phyloP scores from a whole-genome alignment of 1,284 basidiomycete species.

The Chiua sp. region DNA sequence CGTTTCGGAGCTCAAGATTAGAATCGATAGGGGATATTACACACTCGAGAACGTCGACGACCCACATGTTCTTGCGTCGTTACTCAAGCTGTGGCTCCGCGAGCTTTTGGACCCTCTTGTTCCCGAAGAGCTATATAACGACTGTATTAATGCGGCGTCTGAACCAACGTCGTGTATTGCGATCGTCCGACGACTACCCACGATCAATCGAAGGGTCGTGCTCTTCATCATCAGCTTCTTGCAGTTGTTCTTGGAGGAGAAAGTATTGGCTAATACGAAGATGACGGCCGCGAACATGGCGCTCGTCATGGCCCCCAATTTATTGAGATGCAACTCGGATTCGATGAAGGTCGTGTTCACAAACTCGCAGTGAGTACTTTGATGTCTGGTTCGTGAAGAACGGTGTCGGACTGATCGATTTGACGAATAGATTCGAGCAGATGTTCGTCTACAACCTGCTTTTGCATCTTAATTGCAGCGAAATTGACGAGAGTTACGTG shows the following conservation, averaged over 20 bases:
- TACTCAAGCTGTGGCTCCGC: constrained; percentile 91
- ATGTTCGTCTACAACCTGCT: constrained; percentile 86
- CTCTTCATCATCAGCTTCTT: constrained; percentile 89
- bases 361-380: constrained; percentile 76
- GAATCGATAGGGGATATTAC: constrained; percentile 91
- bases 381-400: constrained; percentile 5
- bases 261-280: constrained; percentile 75
- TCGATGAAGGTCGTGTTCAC: constrained; percentile 87
- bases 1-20: constrained; percentile 83
- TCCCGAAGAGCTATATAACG: constrained; percentile 86
- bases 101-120: constrained; percentile 90
- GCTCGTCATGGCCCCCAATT: constrained; percentile 88
- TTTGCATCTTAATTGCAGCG: constrained; percentile 75
- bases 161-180: constrained; percentile 73
- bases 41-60: constrained; percentile 87
- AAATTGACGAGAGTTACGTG: constrained; percentile 75
- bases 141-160: constrained; percentile 75
- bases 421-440: constrained; percentile 72
- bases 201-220: constrained; percentile 83
- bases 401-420: constrained; percentile 3
- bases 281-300: constrained; percentile 85
- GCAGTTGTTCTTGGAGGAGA: constrained; percentile 84
- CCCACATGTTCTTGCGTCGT: constrained; percentile 84
- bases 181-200: constrained; percentile 79
- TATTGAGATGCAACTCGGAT: constrained; percentile 82